Percentiles rank a stretch among this genome's conserved stretches.
Evolutionary conservation across 345 rosid species (phyloP).

Genomic region (Murraya koenigii): DNA sequence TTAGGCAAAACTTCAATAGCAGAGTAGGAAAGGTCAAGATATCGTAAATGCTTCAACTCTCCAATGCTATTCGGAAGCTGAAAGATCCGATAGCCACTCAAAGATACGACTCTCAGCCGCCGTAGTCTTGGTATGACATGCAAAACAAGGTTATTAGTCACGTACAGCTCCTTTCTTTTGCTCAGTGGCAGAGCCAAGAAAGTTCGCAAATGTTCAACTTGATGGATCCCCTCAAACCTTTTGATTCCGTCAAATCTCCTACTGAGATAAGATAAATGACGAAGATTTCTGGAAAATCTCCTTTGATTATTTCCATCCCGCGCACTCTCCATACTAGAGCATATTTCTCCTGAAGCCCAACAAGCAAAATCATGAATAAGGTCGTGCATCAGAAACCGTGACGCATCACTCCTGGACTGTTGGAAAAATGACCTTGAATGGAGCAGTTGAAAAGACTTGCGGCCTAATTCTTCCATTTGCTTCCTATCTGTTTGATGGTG

Average conservation of each 20-base stretch:
- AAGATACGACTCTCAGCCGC: background rate
- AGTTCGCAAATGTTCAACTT: background rate
- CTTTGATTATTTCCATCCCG: background rate
- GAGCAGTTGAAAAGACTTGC: background rate
- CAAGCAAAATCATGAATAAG: no score
- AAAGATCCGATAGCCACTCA: background rate
- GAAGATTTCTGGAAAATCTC: background rate
- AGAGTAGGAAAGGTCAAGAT: background rate
- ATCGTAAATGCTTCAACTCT: background rate
- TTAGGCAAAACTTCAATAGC: background rate
- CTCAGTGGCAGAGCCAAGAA: background rate
- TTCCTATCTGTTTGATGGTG: background rate
- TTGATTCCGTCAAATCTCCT: background rate
- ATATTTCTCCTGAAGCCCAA: no score
- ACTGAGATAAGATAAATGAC: background rate
- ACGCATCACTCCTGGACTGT: background rate
- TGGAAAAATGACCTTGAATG: slow-evolving; percentile 3
- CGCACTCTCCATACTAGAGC: no score
- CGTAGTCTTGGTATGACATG: background rate
- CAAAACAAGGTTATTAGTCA: background rate
- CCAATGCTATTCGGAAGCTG: background rate
- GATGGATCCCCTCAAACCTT: background rate
- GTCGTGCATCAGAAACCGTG: slow-evolving; percentile 3
- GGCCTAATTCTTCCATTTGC: slow-evolving; percentile 10
- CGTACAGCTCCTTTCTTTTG: no score